These are phyloP conservation scores for Syzygium jambos DNA, from an alignment of 345 rosid species.

Conservation along the genomic window DNA sequence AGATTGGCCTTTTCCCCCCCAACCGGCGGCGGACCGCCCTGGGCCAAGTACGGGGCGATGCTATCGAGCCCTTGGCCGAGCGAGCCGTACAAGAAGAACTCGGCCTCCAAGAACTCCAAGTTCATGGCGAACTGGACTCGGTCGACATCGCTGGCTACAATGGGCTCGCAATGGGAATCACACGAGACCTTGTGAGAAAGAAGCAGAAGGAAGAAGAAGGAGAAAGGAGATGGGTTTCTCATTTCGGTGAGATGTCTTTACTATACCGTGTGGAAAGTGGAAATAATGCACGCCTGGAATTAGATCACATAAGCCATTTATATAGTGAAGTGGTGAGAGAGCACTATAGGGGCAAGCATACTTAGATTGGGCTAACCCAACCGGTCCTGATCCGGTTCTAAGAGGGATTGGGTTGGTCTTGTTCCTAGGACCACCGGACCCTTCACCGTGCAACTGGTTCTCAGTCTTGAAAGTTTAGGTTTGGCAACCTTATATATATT, in stretches of 20 bases:
- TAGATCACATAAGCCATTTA: not conserved
- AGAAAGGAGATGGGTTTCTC: not conserved
- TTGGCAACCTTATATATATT: too few species aligned
- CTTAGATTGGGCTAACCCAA: too few species aligned
- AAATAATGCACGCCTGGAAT: not conserved
- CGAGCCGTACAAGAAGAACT: constrained; percentile 19
- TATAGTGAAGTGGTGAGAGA: not conserved
- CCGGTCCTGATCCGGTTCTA: too few species aligned
- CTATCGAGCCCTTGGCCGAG: constrained; percentile 15
- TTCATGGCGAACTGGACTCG: constrained; percentile 18
- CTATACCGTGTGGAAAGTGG: not conserved
- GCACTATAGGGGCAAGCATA: too few species aligned
- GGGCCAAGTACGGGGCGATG: constrained; percentile 6
- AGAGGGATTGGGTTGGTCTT: too few species aligned
- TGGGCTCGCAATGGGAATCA: not conserved
- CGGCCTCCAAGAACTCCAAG: constrained; percentile 27
- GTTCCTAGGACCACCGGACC: too few species aligned
- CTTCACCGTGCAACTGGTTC: too few species aligned
- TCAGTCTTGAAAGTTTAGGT: too few species aligned
- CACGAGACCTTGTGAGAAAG: not conserved
- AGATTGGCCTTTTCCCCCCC: constrained; percentile 45
- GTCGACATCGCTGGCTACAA: constrained; percentile 8
- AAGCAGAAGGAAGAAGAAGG: not conserved
- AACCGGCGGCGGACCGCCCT: constrained; percentile 23
- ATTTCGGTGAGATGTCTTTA: not conserved